These are phyloP conservation scores for Orbilia blumenaviensis DNA, from an alignment of 2,329 filamentous ascomycete genomes.

Conservation along the genomic window DNA sequence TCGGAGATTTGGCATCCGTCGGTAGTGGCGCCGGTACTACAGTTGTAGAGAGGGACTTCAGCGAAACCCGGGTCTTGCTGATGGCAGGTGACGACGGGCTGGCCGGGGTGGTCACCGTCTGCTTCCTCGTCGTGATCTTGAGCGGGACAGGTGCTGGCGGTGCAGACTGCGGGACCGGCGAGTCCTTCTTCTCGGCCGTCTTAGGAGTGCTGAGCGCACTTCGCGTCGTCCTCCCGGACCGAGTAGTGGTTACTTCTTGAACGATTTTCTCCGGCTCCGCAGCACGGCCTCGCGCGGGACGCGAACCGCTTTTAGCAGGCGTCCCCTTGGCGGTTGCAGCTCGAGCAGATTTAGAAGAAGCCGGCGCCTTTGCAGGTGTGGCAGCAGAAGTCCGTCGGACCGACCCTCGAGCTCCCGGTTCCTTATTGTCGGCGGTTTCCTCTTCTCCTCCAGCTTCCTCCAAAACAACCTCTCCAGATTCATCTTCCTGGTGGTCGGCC, in stretches of 20 bases:
- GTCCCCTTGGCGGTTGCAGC: too few relatives aligned
- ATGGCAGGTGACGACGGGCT: slow-evolving; percentile 48
- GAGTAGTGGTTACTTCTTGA: slow-evolving; percentile 47
- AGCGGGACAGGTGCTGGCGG: slow-evolving; percentile 23
- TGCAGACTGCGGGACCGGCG: slow-evolving; percentile 5
- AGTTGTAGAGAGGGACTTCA: slow-evolving; percentile 40
- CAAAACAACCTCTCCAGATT: not conserved
- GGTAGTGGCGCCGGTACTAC: not conserved
- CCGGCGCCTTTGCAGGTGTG: slow-evolving; percentile 25
- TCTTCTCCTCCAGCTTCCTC: not conserved
- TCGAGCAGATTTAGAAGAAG: slow-evolving; percentile 10
- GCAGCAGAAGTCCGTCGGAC: slow-evolving; percentile 33
- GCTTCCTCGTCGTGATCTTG: slow-evolving; percentile 50
- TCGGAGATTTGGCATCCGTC: slow-evolving; percentile 29
- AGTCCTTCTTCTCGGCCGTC: slow-evolving; percentile 36
- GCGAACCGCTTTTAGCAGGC: too few relatives aligned
- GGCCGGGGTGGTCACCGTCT: slow-evolving; percentile 45
- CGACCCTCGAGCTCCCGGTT: slow-evolving; percentile 17
- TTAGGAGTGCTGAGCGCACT: slow-evolving; percentile 44
- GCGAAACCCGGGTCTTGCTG: slow-evolving; percentile 48
- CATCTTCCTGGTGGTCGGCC: not conserved
- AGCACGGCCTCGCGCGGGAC: not conserved
- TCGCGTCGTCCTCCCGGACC: slow-evolving; percentile 47
- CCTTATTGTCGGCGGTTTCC: slow-evolving; percentile 23
- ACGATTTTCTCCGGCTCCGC: slow-evolving; percentile 39